Evolutionary conservation across 202 grass and related monocot genomes (phyloP).

Genomic region (Zizania palustris): DNA sequence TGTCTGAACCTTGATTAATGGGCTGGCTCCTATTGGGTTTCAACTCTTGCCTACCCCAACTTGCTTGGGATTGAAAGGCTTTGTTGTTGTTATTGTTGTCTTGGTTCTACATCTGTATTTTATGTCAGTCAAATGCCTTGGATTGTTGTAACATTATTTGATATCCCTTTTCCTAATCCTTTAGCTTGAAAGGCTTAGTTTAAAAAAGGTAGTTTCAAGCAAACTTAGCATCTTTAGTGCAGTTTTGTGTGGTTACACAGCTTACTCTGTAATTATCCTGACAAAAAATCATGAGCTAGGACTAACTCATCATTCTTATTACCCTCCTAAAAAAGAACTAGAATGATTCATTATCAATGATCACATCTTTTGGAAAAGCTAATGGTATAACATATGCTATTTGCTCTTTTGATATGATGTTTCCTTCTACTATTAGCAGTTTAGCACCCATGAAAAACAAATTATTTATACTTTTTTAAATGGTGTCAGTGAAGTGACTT

Average conservation of each 20-base stretch:
- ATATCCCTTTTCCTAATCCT: not conserved
- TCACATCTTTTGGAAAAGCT: constrained; percentile 10
- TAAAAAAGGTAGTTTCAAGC: not conserved
- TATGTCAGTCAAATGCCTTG: constrained; percentile 8
- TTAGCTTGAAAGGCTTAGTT: constrained; percentile 6
- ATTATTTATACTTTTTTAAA: no score
- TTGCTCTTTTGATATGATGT: no score
- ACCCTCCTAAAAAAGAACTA: constrained; percentile 7
- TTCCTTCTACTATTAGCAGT: no score
- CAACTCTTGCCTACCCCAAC: no score
- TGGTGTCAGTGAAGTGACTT: no score
- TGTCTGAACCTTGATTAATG: no score
- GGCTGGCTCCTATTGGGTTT: no score
- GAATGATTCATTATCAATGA: not conserved
- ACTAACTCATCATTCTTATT: constrained; percentile 8
- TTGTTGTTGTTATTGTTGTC: not conserved
- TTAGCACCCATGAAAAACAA: no score
- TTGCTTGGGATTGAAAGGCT: no score
- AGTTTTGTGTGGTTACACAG: not conserved
- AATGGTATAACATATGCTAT: not conserved
- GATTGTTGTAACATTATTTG: constrained; percentile 2
- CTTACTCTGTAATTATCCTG: constrained; percentile 33
- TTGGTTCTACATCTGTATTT: constrained; percentile 37
- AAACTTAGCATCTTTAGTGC: constrained; percentile 24
- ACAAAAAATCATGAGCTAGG: not conserved